Base-by-base conservation (phyloP, 495 filamentous ascomycete species). In the Podospora comata region DNA sequence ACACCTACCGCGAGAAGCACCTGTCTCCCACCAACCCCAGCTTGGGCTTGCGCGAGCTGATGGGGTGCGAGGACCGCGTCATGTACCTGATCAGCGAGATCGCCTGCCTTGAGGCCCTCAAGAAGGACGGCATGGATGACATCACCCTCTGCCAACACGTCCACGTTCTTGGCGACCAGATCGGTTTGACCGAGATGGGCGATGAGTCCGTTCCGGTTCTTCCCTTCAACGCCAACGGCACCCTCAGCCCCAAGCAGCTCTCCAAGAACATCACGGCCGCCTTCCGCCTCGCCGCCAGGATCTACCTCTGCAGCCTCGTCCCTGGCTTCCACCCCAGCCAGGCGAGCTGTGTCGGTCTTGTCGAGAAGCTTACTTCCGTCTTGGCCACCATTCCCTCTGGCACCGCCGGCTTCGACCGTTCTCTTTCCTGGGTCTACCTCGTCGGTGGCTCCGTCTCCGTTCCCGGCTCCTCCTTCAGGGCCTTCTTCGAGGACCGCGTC, bases 61-160 rank as follows among this genome's bases (percentile, higher is more conserved):
- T 98, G 95, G 95, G 95, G 66, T 99, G 95, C 78, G 95, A 99
- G 67, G 95, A 99, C 80, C 88, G 89, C 26, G 88, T 99, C 74
- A 97, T 99, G 95, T 99, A 97, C 76, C 85, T 98, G 68, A 97
- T 99, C 74, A 97, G 93, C 2, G 95, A 99, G 76, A 97, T 97
- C 71, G 91, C 94, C 26, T 99, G 95, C 79, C 84, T 99, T 53
- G 95, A 99, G 72, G 90, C 91, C 2, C 84, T 97, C 67, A 96
- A 94, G 84, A 80, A 81, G 34, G 90, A 93, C 32, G 90, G 90
- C 55, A 89, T 93, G 78, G 90, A 95, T 70, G 89, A 91, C 71
- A 86, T 97, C 68, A 83, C 89, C 56, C 86, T 97, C 56, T 97
- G 94, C 83, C 82, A 87, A 11, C 93, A 97, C 77, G 91, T 97